A percentile compares a stretch with the other conserved stretches of the same genome.
phyloP scores from a whole-genome alignment of 2,329 filamentous ascomycete species.

The Plenodomus lindquistii region DNA sequence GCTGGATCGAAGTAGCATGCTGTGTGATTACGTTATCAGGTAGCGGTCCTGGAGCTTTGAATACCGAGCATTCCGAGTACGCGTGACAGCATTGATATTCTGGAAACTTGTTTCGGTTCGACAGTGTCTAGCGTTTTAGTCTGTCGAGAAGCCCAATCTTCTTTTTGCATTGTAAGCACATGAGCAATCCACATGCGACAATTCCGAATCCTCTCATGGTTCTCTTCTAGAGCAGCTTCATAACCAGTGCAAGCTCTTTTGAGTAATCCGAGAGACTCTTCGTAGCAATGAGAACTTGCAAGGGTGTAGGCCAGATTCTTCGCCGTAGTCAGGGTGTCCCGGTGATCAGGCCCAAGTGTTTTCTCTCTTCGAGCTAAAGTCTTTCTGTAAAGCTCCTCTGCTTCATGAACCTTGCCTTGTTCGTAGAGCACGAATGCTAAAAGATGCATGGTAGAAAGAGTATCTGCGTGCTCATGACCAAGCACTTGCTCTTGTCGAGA shows the following conservation, averaged over 20 bases:
- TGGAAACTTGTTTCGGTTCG: background rate
- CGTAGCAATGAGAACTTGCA: background rate
- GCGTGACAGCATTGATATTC: background rate
- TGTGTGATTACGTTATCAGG: no score
- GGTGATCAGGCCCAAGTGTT: constrained; percentile 9
- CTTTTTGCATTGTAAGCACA: background rate
- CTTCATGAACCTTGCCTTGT: constrained; percentile 2
- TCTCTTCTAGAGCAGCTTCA: constrained; percentile 1
- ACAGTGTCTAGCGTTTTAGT: background rate
- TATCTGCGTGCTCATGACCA: background rate
- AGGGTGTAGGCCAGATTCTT: constrained; percentile 4
- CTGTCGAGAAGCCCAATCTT: background rate
- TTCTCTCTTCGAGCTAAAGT: constrained; percentile 4
- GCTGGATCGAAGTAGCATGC: no score
- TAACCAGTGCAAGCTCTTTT: constrained; percentile 4
- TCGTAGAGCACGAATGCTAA: background rate
- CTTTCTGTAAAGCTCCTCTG: background rate
- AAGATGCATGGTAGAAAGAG: background rate
- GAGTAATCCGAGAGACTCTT: constrained; percentile 2
- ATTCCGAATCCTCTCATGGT: constrained; percentile 1
- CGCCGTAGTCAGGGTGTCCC: constrained; percentile 1
- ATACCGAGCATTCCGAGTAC: background rate
- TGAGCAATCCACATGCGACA: background rate
- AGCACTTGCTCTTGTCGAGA: background rate
- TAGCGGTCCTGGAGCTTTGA: background rate